Evolutionary conservation across 1,284 basidiomycete genomes (phyloP), one percentile per base, ranked within the genome.

Genomic region (Naganishia albida): DNA sequence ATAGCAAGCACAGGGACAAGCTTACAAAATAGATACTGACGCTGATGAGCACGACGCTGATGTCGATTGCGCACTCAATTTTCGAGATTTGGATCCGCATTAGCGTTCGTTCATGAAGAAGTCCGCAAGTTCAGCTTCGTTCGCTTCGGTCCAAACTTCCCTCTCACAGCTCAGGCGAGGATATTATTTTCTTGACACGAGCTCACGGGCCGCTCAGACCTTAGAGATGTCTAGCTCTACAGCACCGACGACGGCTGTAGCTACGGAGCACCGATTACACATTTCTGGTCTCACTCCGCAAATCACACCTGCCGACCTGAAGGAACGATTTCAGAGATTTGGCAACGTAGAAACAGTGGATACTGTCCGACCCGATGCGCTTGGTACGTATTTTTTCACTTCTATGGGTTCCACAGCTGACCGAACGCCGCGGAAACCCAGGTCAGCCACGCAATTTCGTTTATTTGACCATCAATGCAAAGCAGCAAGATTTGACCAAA

Each of bases 271-370:
- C 60, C 70, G 78, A 46, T 70, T 79, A 8, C 77, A 79, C 66
- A 69, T 79, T 20, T 73, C 72, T 25, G 78, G 78, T n/a, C 67
- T 79, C 18, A 78, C 74, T 18, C 74, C 76, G 2, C 64, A 67
- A 20, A 78, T 79, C 20, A 77, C 76, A 2, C 60, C 73, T 0
- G 63, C 70, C 10, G 77, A 79, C 54, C 67, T 79, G 62, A 71
- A 71, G 63, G 78, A 78, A 57, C 70, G 78, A n/a, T 79, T 79
- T 68, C 69, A 69, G 39, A 71, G 71, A 25, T 79, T 76, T 55
- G 78, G 78, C 2, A 71, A 64, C 6, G 77, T 79, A 2, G 56
- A 63, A 2, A 66, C 72, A 15, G 72, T 79, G n/a, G 77, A 78
- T 51, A 71, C 71, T 26, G 43, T 76, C n/a, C 67, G 70, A 4